Evolutionary conservation across 148 eudicot genomes (phyloP).

Genomic region (Silene latifolia): DNA sequence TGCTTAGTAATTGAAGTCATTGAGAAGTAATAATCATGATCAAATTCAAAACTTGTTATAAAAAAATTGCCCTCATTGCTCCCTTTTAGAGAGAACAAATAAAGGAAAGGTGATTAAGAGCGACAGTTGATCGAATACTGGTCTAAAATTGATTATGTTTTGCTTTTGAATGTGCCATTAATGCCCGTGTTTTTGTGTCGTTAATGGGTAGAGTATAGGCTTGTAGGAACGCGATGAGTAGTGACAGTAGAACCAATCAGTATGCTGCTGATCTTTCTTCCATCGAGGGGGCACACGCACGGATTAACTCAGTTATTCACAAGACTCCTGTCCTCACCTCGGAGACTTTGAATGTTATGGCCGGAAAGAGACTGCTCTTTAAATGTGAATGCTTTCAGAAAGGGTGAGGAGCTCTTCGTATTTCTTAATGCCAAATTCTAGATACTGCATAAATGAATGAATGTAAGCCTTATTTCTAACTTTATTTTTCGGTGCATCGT

Average conservation of each 20-base stretch:
- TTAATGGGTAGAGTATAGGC: not conserved
- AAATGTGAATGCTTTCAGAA: slow-evolving; percentile 98
- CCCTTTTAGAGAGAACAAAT: too few relatives aligned
- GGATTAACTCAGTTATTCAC: slow-evolving; percentile 57
- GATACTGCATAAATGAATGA: too few relatives aligned
- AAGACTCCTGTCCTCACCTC: slow-evolving; percentile 76
- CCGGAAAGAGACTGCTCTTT: slow-evolving; percentile 73
- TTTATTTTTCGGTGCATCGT: slow-evolving; percentile 6
- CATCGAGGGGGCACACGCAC: slow-evolving; percentile 61
- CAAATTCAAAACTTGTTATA: too few relatives aligned
- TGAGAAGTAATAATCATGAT: too few relatives aligned
- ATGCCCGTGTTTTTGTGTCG: too few relatives aligned
- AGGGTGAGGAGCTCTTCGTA: slow-evolving; percentile 50
- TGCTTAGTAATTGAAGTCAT: too few relatives aligned
- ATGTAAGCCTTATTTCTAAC: too few relatives aligned
- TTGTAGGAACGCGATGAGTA: slow-evolving; percentile 33
- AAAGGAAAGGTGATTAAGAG: too few relatives aligned
- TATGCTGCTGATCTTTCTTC: slow-evolving; percentile 85
- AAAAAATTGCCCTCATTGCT: too few relatives aligned
- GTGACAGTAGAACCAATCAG: slow-evolving; percentile 23
- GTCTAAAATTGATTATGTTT: too few relatives aligned
- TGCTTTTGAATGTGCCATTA: not conserved
- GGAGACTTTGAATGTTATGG: slow-evolving; percentile 55
- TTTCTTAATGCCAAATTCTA: not conserved
- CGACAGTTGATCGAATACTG: too few relatives aligned